phyloP scores from a whole-genome alignment of 2,329 filamentous ascomycete species.

The Ilyonectria mors-panacis region DNA sequence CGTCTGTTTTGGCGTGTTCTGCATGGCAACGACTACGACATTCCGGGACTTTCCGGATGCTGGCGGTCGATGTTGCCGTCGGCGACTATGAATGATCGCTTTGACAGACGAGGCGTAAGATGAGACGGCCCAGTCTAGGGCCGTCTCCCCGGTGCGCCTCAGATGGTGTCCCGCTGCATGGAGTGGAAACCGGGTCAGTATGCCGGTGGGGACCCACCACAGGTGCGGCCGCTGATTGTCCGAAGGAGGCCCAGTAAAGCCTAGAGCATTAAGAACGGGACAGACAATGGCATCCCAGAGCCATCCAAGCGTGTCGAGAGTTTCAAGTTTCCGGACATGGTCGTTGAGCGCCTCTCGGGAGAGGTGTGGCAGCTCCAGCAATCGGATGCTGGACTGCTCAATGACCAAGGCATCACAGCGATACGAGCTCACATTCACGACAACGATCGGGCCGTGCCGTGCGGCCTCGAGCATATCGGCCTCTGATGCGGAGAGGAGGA shows the following conservation, averaged over 20 bases:
- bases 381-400: slow-evolving; percentile 3
- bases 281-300: no score
- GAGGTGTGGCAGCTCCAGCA: no score
- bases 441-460: slow-evolving; percentile 45
- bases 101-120: slow-evolving; percentile 55
- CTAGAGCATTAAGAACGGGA: slow-evolving; percentile 20
- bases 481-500: slow-evolving; percentile 41
- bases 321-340: no score
- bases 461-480: slow-evolving; percentile 41
- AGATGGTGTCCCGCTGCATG: slow-evolving; percentile 53
- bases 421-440: slow-evolving; percentile 49
- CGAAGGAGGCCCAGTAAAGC: slow-evolving; percentile 34
- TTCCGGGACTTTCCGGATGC: no score
- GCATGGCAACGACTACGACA: not conserved
- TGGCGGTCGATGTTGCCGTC: no score
- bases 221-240: slow-evolving; percentile 45
- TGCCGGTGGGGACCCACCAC: slow-evolving; percentile 54
- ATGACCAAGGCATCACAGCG: slow-evolving; percentile 52
- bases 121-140: slow-evolving; percentile 54
- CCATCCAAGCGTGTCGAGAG: no score
- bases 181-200: slow-evolving; percentile 49
- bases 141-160: slow-evolving; percentile 36
- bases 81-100: slow-evolving; percentile 15
- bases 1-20: not conserved
- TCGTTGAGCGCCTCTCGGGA: no score